Base-by-base conservation (phyloP, 108 stramenopile species). In the Cyclostephanos invisitatus region DNA sequence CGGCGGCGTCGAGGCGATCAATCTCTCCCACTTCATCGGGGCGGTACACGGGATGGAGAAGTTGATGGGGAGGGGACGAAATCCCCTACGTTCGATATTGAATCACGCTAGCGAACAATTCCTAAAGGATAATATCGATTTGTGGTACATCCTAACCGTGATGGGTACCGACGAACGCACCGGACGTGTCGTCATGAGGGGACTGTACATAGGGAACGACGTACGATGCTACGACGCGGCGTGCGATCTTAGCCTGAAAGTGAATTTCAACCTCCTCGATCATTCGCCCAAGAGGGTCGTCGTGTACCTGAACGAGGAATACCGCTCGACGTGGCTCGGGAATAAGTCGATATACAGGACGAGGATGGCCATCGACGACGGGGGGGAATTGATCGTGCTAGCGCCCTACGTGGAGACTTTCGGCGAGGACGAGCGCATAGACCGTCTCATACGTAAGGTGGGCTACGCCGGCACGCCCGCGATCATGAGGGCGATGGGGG, bases 11-110 rank as follows among this genome's bases (percentile, higher is more conserved):
- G 95, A 97, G 22, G 91, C 96, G 7, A 97, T 98, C 74, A 95
- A 98, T 84, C 72, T 96, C 36, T 90, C 89, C 9, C 96, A 97
- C 75, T 98, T 98, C 64, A 96, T 98, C 58, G 97, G 97, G 1
- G 96, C 96, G n/a, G 92, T 94, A 11, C 93, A 97, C 72, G 97
- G 97, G 0, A 96, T 98, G 96, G 97, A 98, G 70, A 87, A 87
- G 12, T 89, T 98, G 80, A 98, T 98, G 97, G 97, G 97, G 7
- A 68, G 86, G 28, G 92, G 92, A 9, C 70, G 85, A 56, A 98
- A 98, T 80, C 97, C 97, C 6, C 72, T 98, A 38, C 83, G 96
- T 44, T 77, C 83, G 35, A 95, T 98, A 42, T 80, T 98, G 59
- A 94, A 98, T 62, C 75, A 94, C 60, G 90, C 95, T 51, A 87